Base-by-base conservation (phyloP, 2,329 filamentous ascomycete genomes). In the Macroventuria anomochaeta region DNA sequence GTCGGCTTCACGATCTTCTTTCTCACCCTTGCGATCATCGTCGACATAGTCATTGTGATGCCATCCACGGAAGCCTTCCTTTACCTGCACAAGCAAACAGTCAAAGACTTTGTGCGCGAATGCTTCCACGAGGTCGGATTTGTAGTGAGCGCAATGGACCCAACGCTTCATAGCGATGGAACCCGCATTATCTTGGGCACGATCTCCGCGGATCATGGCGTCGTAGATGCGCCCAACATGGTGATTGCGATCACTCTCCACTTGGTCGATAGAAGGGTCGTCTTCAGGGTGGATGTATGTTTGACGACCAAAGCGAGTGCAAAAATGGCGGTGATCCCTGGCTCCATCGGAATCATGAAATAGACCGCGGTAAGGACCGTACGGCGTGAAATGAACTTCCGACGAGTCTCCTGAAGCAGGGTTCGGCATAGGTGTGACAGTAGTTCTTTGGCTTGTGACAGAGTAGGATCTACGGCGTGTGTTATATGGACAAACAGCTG, bases 141-240 rank as follows among this genome's bases (percentile, higher is more conserved):
- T 53, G 42, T 74, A 73, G 40, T 70, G 67, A 3, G 68, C 63
- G 4, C 59, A 51, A 15, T 63, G 53, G 3, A 72, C 69, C 71
- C 71, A 74, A 53, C 71, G 55, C 42, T 70, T 68, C 64, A 71
- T 65, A 5, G 71, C 70, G 28, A 70, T 70, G 0, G 69, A 73
- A 2, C 53, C 51, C 0, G 51, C 25, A 26, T 74, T 73, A 47
- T 74, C 71, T 39, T 63, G 65, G 1, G 70, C 71, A 13, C 51
- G 50, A 31, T 73, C 68, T 1, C 61, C 53, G 34, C 67, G 59
- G 2, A 62, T 62, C 71, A 73, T 73, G 7, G 71, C 71, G 23
- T 70, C 61, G 53, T 73, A 74, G 18, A 73, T 72, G 3, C 68
- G 64, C 21, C 64, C 57, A 13, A 59, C 69, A 53, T 55, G n/a